These are phyloP conservation scores for Penicillium rolfsii DNA, from an alignment of 2,329 filamentous ascomycete species.

Conservation along the genomic window DNA sequence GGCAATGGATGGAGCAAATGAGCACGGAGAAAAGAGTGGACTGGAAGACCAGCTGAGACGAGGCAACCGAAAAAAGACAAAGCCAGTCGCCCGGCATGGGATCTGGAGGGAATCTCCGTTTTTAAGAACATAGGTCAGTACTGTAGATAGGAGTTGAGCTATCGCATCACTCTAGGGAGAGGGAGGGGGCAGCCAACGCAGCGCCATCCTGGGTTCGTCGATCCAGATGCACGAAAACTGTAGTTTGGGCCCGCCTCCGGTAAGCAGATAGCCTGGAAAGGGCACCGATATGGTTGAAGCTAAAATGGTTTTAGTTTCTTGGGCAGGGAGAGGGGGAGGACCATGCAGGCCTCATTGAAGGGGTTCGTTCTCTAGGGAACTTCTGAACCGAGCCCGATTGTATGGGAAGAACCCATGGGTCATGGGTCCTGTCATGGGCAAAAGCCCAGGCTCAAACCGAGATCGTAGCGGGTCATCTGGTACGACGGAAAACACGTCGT, in stretches of 20 bases:
- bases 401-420: background rate
- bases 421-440: background rate
- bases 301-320: slow-evolving; percentile 22
- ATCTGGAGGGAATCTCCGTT: slow-evolving; percentile 14
- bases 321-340: slow-evolving; percentile 9
- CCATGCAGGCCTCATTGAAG: slow-evolving; percentile 14
- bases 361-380: slow-evolving; percentile 7
- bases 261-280: slow-evolving; percentile 23
- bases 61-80: slow-evolving; percentile 15
- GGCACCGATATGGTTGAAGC: slow-evolving; percentile 22
- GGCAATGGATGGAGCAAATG: background rate
- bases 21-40: slow-evolving; percentile 6
- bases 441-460: background rate
- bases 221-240: slow-evolving; percentile 22
- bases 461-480: slow-evolving; percentile 5
- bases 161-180: slow-evolving; percentile 20
- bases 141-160: slow-evolving; percentile 23
- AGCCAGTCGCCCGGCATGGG: background rate
- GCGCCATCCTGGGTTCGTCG: slow-evolving; percentile 18
- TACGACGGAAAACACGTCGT: slow-evolving; percentile 11
- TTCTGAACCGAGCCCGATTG: background rate
- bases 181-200: slow-evolving; percentile 8
- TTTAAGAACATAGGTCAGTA: slow-evolving; percentile 15
- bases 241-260: slow-evolving; percentile 19
- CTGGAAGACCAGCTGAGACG: slow-evolving; percentile 16